Evolutionary conservation across 805 yeast genomes (phyloP).

Genomic region (Saccharomycopsis fibuligera): DNA sequence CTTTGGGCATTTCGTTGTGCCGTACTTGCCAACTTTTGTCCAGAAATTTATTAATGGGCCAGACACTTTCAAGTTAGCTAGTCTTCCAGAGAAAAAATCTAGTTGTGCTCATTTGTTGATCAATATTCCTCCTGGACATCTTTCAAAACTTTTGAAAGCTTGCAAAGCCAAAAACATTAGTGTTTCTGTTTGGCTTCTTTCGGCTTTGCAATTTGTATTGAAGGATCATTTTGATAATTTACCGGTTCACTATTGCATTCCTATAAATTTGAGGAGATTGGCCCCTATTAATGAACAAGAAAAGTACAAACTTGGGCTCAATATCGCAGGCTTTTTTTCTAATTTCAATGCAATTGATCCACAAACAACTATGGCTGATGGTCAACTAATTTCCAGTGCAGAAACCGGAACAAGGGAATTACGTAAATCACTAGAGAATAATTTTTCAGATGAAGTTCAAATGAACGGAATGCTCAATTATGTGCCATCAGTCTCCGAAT

Average conservation of each 20-base stretch:
- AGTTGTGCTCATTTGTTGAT: background rate
- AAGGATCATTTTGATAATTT: background rate
- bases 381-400: too few species aligned
- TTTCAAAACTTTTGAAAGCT: background rate
- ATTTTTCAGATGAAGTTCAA: too few species aligned
- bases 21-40: background rate
- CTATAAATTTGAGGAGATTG: too few species aligned
- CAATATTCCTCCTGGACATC: background rate
- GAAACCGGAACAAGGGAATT: too few species aligned
- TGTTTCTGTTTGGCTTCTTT: background rate
- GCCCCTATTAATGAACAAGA: too few species aligned
- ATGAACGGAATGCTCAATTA: slow-evolving; percentile 1
- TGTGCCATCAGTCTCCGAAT: background rate
- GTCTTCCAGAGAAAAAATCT: background rate
- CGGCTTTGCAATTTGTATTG: background rate
- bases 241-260: too few species aligned
- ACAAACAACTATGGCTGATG: too few species aligned
- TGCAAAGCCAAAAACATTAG: background rate
- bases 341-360: too few species aligned
- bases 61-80: background rate
- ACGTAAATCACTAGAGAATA: too few species aligned
- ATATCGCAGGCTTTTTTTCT: too few species aligned
- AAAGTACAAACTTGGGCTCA: too few species aligned
- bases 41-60: background rate
- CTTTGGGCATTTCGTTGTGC: background rate